These are phyloP conservation scores for Breviolum minutum DNA, from an alignment of 73 alveolate species.

Conservation along the genomic window DNA sequence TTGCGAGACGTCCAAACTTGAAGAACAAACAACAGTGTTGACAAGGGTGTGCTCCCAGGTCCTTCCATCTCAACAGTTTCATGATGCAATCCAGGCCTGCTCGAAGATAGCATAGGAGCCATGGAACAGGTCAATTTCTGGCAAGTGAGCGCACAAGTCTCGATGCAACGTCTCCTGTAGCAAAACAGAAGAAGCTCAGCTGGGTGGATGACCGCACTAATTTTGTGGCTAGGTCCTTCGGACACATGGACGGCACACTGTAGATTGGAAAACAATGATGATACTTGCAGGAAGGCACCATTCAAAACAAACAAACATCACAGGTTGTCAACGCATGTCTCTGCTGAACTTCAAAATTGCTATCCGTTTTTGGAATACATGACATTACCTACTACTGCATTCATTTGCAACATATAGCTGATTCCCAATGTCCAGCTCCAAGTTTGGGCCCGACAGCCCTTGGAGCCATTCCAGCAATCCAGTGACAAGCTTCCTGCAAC, in stretches of 20 bases:
- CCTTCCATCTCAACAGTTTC: not conserved
- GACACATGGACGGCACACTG: too few species aligned
- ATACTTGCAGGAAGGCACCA: too few species aligned
- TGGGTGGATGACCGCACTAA: not conserved
- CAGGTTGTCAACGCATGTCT: too few species aligned
- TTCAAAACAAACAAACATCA: too few species aligned
- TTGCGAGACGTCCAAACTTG: not conserved
- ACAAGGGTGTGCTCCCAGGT: not conserved
- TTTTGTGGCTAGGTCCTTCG: not conserved
- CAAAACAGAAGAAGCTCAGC: not conserved
- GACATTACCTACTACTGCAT: not conserved
- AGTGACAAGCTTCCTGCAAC: not conserved
- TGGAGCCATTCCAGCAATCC: conserved; percentile 19
- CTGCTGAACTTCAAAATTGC: too few species aligned
- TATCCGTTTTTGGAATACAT: not conserved
- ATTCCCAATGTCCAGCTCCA: conserved; percentile 21
- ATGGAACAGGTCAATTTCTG: not conserved
- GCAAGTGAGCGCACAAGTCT: conserved; percentile 2
- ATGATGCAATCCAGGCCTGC: not conserved
- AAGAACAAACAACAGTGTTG: not conserved
- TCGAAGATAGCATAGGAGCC: conserved; percentile 34
- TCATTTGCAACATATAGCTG: not conserved
- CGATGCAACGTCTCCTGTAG: not conserved
- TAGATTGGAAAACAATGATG: too few species aligned
- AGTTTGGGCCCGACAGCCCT: not conserved